These are phyloP conservation scores for Saccharomyces hybrid DNA, from an alignment of 1,139 yeast species.

Conservation along the genomic window DNA sequence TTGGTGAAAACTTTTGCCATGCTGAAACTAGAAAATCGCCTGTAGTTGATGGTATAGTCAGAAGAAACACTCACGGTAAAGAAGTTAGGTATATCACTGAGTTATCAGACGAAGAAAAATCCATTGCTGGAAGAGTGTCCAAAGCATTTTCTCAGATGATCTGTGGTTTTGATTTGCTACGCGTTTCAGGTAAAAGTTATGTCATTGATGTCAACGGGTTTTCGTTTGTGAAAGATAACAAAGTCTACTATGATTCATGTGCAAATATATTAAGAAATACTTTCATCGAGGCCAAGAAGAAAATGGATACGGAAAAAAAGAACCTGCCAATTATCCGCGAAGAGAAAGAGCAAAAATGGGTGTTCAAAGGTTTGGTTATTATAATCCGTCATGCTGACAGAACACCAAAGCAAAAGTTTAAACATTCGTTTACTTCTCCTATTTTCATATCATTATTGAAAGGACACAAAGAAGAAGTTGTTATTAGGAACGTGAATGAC, in stretches of 20 bases:
- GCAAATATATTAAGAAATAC: conserved; percentile 68
- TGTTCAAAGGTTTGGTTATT: conserved; percentile 83
- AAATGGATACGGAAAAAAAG: conserved; percentile 39
- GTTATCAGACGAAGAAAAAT: conserved; percentile 62
- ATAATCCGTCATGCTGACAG: conserved; percentile 97
- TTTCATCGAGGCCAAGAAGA: conserved; percentile 52
- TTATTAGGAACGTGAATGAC: conserved; percentile 82
- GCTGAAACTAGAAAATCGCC: conserved; percentile 98
- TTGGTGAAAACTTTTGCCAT: conserved; percentile 83
- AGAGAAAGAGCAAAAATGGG: conserved; percentile 93
- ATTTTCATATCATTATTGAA: conserved; percentile 79
- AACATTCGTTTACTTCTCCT: conserved; percentile 85
- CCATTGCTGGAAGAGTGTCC: conserved; percentile 73
- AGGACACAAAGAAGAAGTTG: conserved; percentile 94
- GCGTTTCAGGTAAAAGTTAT: conserved; percentile 81
- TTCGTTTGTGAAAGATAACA: conserved; percentile 92
- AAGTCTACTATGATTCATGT: conserved; percentile 76
- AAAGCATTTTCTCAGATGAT: conserved; percentile 84
- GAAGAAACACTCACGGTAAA: conserved; percentile 95
- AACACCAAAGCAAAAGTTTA: conserved; percentile 97
- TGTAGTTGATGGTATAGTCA: conserved; percentile 95
- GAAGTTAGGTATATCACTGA: conserved; percentile 88
- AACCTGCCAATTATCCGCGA: conserved; percentile 36
- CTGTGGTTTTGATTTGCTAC: conserved; percentile 90
- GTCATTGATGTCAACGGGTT: conserved; percentile 98